phyloP scores from a whole-genome alignment of 495 filamentous ascomycete genomes.

The Penicillium odoratum region DNA sequence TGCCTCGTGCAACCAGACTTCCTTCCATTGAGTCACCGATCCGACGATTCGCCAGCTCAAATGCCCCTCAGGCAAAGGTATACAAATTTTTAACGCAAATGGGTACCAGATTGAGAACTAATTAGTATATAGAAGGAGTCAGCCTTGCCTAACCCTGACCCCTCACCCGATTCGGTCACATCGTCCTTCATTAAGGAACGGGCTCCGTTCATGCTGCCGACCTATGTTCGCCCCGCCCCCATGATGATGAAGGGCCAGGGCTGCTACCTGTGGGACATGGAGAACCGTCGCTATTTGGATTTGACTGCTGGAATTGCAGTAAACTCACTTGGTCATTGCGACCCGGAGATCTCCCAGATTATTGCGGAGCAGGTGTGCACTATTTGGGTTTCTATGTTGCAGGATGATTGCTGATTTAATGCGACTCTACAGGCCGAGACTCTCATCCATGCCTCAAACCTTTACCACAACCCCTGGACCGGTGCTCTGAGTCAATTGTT shows the following conservation, averaged over 20 bases:
- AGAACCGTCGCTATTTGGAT: conserved; percentile 86
- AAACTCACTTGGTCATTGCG: conserved; percentile 85
- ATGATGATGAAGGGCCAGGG: conserved; percentile 87
- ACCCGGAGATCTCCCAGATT: conserved; percentile 67
- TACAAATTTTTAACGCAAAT: conserved; percentile 15
- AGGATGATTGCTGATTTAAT: conserved; percentile 19
- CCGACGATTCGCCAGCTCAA: conserved; percentile 38
- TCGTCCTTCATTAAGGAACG: conserved; percentile 70
- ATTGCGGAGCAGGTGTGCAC: conserved; percentile 68
- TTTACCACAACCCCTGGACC: conserved; percentile 95
- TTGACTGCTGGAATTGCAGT: conserved; percentile 96
- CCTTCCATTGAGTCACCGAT: conserved; percentile 37
- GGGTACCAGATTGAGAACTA: neutral
- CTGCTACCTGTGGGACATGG: conserved; percentile 84
- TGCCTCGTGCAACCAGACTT: conserved; percentile 35
- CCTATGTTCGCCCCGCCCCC: conserved; percentile 87
- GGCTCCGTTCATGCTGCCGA: conserved; percentile 86
- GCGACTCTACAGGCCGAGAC: conserved; percentile 57
- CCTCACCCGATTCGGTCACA: conserved; percentile 71
- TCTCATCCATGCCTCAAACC: conserved; percentile 86
- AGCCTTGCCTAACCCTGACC: conserved; percentile 72
- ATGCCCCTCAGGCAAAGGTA: conserved; percentile 22
- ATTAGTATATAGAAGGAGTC: conserved; percentile 55
- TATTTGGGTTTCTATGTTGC: neutral
- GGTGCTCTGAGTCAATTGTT: conserved; percentile 82